Percentiles rank a stretch among this genome's conserved stretches.
Evolutionary conservation across 2,329 filamentous ascomycete genomes (phyloP).

Genomic region (Colletotrichum orchidophilum): DNA sequence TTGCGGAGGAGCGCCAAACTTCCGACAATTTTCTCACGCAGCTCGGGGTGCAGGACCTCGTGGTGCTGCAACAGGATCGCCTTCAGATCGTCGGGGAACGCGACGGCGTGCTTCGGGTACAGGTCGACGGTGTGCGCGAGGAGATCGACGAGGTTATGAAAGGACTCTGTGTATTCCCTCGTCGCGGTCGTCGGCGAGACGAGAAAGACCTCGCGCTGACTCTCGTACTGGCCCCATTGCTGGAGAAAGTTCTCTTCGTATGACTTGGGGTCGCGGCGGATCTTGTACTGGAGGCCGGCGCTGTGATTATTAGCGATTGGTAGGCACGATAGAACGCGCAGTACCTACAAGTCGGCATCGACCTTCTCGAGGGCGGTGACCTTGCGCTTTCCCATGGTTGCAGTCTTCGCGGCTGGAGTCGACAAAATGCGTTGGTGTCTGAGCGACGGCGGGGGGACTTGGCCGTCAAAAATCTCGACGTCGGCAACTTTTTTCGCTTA

Average conservation of each 20-base stretch:
- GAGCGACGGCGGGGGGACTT: conserved; percentile 12
- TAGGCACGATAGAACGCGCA: background rate
- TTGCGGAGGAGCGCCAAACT: conserved; percentile 87
- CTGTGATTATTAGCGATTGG: conserved; percentile 54
- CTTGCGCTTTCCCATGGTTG: conserved; percentile 83
- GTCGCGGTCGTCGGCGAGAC: conserved; percentile 82
- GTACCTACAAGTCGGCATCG: conserved; percentile 81
- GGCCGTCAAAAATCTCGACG: conserved; percentile 5
- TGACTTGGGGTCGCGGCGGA: conserved; percentile 86
- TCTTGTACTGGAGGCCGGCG: conserved; percentile 90
- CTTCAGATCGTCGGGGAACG: conserved; percentile 84
- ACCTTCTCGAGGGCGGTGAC: conserved; percentile 94
- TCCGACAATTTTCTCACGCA: conserved; percentile 94
- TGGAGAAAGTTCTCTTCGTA: conserved; percentile 90
- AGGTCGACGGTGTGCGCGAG: conserved; percentile 94
- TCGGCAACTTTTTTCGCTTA: conserved; percentile 14
- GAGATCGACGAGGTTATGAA: conserved; percentile 92
- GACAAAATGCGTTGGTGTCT: background rate
- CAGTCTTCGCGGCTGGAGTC: background rate
- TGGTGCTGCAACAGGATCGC: conserved; percentile 85
- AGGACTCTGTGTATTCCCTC: conserved; percentile 80
- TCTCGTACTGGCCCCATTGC: conserved; percentile 92
- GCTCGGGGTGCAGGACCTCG: conserved; percentile 80
- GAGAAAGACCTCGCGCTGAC: conserved; percentile 90
- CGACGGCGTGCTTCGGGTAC: conserved; percentile 81